Evolutionary conservation across 208 protist genomes (phyloP), one percentile per base, ranked within the genome.

Genomic region (Novymonas esmeraldas): DNA sequence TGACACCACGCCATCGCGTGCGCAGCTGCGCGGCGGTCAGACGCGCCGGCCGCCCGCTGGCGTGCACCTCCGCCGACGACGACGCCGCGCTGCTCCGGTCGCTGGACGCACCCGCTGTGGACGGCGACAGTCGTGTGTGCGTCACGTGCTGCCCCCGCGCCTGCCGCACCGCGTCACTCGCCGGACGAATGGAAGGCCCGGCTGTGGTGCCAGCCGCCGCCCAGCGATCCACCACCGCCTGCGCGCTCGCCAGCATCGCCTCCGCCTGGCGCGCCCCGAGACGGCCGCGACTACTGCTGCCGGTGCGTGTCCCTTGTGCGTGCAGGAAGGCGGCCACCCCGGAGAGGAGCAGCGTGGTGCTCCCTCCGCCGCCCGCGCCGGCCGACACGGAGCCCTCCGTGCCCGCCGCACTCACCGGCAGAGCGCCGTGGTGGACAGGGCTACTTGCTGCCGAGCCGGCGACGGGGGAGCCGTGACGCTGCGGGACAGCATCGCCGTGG

Each of bases 11-110:
- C 69, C 69, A 74, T 6, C 60, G 69, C 11, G 36, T 22, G 13
- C 69, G 69, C 69, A 74, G 42, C 69, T 74, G 69, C 0, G 69
- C 31, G 4, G 54, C 26, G 4, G 69, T 36, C 31, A 74, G 54
- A 14, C 69, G 69, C n/a, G 28, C 24, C 10, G 51, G 34, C 18
- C 69, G 55, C 2, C 46, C 56, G 28, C 26, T 39, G 11, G 14
- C 14, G 31, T 28, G 2, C 11, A 6, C 57, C n/a, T 18, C 26
- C 0, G 56, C 28, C n/a, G 51, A 18, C 2, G 33, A 4, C 0
- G 54, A 33, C 44, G 42, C 14, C 5, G 20, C 36, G 28, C 38
- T 5, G 16, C 20, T 57, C 4, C 24, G 10, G n/a, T 46, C 31
- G 13, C 31, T n/a, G 13, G 2, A n/a, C 6, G 18, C 4, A 36